A percentile compares a stretch with the other conserved stretches of the same genome.
Evolutionary conservation across 2,329 filamentous ascomycete species (phyloP).

Genomic region (Domatiomyces catenatus): DNA sequence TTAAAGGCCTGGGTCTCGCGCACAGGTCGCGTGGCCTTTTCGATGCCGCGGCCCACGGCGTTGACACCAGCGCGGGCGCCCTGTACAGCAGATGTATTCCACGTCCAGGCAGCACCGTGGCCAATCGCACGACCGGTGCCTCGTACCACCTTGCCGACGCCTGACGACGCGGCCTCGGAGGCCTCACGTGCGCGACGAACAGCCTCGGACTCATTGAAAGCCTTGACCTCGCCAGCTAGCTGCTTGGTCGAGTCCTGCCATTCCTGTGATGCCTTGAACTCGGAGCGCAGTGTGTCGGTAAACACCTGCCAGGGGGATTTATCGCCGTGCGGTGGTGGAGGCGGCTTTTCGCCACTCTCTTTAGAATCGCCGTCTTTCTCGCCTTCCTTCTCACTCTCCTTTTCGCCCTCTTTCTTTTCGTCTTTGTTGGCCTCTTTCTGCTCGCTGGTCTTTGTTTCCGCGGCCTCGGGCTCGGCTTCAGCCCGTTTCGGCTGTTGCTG

Average conservation of each 20-base stretch:
- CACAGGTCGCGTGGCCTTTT: slow-evolving; percentile 89
- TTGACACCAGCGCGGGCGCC: slow-evolving; percentile 75
- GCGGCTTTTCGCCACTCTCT: slow-evolving; percentile 49
- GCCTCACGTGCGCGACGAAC: slow-evolving; percentile 74
- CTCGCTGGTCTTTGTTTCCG: slow-evolving; percentile 28
- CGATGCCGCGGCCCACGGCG: slow-evolving; percentile 69
- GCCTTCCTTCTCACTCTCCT: slow-evolving; percentile 32
- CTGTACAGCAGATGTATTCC: slow-evolving; percentile 89
- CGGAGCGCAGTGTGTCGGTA: slow-evolving; percentile 81
- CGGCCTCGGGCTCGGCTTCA: slow-evolving; percentile 25
- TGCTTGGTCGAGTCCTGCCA: slow-evolving; percentile 99
- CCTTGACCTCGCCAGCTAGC: slow-evolving; percentile 70
- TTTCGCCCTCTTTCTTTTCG: slow-evolving; percentile 24
- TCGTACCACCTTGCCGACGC: slow-evolving; percentile 68
- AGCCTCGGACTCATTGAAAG: slow-evolving; percentile 84
- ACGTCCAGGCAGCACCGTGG: slow-evolving; percentile 87
- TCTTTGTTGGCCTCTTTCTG: slow-evolving; percentile 22
- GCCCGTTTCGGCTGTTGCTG: slow-evolving; percentile 14
- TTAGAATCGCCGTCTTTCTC: slow-evolving; percentile 40
- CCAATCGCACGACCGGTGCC: slow-evolving; percentile 74
- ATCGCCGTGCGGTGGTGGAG: slow-evolving; percentile 90
- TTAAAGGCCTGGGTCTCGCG: slow-evolving; percentile 91
- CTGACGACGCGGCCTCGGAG: slow-evolving; percentile 73
- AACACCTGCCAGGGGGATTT: slow-evolving; percentile 99
- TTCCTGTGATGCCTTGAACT: slow-evolving; percentile 94